Evolutionary conservation across 2,329 filamentous ascomycete genomes (phyloP), one percentile per base, ranked within the genome.

Genomic region (Pseudogymnoascus sp.): DNA sequence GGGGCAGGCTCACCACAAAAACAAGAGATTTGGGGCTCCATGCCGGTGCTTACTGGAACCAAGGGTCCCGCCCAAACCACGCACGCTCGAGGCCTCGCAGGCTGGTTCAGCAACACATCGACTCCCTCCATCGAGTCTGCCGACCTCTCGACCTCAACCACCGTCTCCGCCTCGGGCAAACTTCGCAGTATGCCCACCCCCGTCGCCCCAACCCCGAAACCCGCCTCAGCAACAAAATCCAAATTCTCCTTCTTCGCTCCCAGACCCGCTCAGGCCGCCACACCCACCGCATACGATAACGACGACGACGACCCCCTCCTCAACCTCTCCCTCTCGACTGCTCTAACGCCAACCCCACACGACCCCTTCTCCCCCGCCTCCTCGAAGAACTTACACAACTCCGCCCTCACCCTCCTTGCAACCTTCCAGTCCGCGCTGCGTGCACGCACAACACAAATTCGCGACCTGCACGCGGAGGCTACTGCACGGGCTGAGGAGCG

Each of bases 401-500:
- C 84, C 64, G 85, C 86, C 2, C 76, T 77, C 4, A 81, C 82
- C 3, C 74, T 87, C 4, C 72, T 88, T 23, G 77, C 75, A 21
- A 81, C 78, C 70, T 81, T 87, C 68, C 86, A 88, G 69, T 75
- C 74, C 10, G 85, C 85, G 31, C 88, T 87, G 72, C 81, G 82
- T 60, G 74, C 79, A 63, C 82, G 81, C 23, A 80, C 81, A 4
- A 67, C 77, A 0, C 77, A 80, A n/a, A 73, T 84, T 1, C 76
- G 76, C 10, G 83, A 86, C 45, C 68, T 84, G 8, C 77, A 77
- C 31, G 78, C 79, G 7, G 84, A 87, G 70, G 78, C 79, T n/a
- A 80, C 81, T 51, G 81, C 79, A 0, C 77, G 82, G 68, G 70
- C 70, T 13, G 85, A 87, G 28, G 83, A 86, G 71, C 74, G 81